Base-by-base conservation (phyloP, 371 early-diverging fungal genomes). In the Mucor velutinosus region DNA sequence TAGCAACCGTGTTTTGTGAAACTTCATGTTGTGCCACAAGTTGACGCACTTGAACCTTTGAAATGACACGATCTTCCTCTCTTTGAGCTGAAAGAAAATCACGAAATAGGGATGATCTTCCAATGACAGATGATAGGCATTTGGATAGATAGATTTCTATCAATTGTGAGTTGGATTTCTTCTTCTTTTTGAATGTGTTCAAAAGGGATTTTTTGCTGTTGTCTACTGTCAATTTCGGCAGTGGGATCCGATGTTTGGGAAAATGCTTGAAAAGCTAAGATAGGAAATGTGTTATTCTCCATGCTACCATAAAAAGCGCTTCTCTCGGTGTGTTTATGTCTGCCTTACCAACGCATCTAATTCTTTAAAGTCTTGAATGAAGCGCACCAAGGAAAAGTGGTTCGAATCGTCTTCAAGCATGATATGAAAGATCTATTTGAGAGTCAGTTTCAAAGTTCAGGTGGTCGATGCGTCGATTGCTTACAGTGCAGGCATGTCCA, bases 281-380 rank as follows among this genome's bases (percentile, higher is more conserved):
- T 64, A 32, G 64, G 58, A 64, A 64, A 47, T 64, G 32, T 63
- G 62, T 71, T 59, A 57, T 56, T 70, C 23, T 60, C 43, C 17
- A 14, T 11, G n/a, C 19, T 45, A 45, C 45, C 45, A n/a, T 41
- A 35, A 49, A 55, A 17, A 55, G 27, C 14, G 39, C 59, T n/a
- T 29, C 10, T 39, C 5, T 57, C 2, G 0, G 15, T 15, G 15
- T 55, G 30, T 30, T 30, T 49, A 5, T 25, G 60, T 56, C 47
- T 19, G 19, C 27, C n/a, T 58, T 82, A 87, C 89, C 79, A 82
- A 82, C 55, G 76, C 71, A 68, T 89, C 87, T 68, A 89, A 78
- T 27, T 87, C 87, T 49, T 79, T 45, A 71, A 89, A 87, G 69
- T 89, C 89, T 30, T 82, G 70, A 41, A 85, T 78, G 62, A 81